Conservation (phyloP, 371 early-diverging fungal genomes). For the Mucor velutinosus region DNA sequence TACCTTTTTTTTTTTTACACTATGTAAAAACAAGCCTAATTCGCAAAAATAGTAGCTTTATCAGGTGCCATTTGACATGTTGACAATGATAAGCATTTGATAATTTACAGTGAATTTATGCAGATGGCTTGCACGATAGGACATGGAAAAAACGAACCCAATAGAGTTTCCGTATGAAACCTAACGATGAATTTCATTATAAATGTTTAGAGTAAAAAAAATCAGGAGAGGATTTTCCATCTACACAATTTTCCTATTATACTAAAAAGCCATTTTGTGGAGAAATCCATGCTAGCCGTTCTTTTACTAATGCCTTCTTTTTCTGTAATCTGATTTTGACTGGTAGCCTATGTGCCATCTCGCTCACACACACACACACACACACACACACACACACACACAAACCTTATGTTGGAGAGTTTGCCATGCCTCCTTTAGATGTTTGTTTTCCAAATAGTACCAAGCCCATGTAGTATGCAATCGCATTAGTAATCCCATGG, state of each 20-base stretch:
- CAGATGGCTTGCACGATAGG: not conserved
- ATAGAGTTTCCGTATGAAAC: not conserved
- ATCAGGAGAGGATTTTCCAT: slow-evolving; percentile 1
- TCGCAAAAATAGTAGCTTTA: not conserved
- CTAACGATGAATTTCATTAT: not conserved
- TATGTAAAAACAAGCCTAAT: not conserved
- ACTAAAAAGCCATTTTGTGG: not conserved
- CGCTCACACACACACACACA: not conserved
- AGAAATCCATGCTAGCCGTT: not conserved
- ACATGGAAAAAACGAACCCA: not conserved
- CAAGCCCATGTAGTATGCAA: not conserved
- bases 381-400: not conserved
- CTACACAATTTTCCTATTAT: not conserved
- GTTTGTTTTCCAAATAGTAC: not conserved
- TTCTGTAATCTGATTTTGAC: not conserved
- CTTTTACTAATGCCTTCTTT: not conserved
- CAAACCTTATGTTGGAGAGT: not conserved
- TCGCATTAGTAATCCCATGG: not conserved
- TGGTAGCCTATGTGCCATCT: not conserved
- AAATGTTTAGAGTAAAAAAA: no score
- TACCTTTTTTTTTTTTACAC: not conserved
- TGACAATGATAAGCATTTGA: not conserved
- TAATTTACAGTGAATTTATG: not conserved
- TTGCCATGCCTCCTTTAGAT: not conserved
- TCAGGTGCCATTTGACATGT: not conserved